Evolutionary conservation across 768 basidiomycete species (phyloP).

Genomic region (Boletales sp.): DNA sequence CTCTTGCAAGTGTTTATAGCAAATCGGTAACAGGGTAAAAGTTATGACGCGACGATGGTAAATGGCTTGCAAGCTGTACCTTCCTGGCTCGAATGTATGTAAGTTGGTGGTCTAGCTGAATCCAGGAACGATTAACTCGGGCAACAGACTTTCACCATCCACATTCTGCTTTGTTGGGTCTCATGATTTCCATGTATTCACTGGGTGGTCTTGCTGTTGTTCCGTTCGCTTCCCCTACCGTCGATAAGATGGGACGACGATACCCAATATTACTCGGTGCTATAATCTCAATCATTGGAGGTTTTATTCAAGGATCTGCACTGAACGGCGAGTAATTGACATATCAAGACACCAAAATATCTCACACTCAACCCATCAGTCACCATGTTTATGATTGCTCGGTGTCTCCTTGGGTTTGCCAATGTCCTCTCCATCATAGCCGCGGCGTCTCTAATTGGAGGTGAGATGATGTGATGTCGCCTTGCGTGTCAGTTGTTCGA

Average conservation of each 20-base stretch:
- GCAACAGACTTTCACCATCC: conserved; percentile 48
- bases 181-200: conserved; percentile 57
- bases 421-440: conserved; percentile 1
- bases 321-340: conserved; percentile 6
- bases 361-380: neutral
- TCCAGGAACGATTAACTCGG: neutral
- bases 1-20: no score
- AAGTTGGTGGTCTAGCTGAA: conserved; percentile 9
- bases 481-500: neutral
- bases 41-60: conserved; percentile 48
- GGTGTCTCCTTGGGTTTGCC: conserved; percentile 1
- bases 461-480: neutral
- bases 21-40: conserved; percentile 1
- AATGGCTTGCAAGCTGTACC: conserved; percentile 58
- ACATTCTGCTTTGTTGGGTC: conserved; percentile 50
- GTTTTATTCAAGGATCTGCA: conserved; percentile 15
- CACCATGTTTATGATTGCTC: conserved; percentile 6
- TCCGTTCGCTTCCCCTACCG: conserved; percentile 32
- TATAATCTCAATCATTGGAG: conserved; percentile 6
- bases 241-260: conserved; percentile 15
- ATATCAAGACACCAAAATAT: neutral
- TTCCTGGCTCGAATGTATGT: conserved; percentile 57
- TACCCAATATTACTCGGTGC: conserved; percentile 14
- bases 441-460: conserved; percentile 3
- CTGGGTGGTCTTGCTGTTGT: conserved; percentile 55